These are phyloP conservation scores for Aureobasidium zeae DNA, from an alignment of 2,329 filamentous ascomycete species.

Conservation along the genomic window DNA sequence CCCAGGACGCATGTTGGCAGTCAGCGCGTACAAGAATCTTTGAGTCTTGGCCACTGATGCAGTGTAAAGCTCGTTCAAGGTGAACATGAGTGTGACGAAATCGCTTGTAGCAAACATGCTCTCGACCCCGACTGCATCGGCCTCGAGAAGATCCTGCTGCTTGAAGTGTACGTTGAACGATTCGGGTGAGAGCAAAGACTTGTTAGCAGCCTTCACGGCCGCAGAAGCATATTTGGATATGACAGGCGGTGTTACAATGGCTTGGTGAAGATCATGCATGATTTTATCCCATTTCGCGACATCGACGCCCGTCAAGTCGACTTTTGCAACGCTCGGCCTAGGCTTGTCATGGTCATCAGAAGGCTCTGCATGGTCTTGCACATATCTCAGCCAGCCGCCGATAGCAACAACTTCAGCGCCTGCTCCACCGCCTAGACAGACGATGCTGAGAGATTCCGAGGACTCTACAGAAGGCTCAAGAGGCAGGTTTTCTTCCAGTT, in stretches of 20 bases:
- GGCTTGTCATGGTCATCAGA: constrained; percentile 8
- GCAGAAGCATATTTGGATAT: constrained; percentile 42
- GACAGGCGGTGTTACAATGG: constrained; percentile 44
- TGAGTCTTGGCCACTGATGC: constrained; percentile 67
- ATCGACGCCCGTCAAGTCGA: constrained; percentile 61
- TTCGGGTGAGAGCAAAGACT: constrained; percentile 27
- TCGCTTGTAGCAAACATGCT: constrained; percentile 25
- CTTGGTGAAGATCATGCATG: constrained; percentile 47
- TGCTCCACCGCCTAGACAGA: constrained; percentile 56
- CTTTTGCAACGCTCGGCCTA: constrained; percentile 7
- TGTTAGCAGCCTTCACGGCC: constrained; percentile 34
- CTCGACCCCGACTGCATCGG: constrained; percentile 30
- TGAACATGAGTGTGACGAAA: constrained; percentile 81
- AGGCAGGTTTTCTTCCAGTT: background rate
- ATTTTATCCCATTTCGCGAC: constrained; percentile 67
- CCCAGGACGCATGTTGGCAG: constrained; percentile 46
- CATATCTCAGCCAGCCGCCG: constrained; percentile 40
- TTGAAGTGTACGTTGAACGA: constrained; percentile 35
- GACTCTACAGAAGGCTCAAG: background rate
- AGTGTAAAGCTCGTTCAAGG: constrained; percentile 88
- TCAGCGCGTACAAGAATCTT: constrained; percentile 61
- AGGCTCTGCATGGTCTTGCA: constrained; percentile 1
- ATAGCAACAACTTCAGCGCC: constrained; percentile 59
- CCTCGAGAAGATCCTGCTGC: constrained; percentile 43
- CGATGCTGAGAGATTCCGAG: constrained; percentile 30